phyloP scores from a whole-genome alignment of 1,284 basidiomycete genomes.

The Irpex sp. region DNA sequence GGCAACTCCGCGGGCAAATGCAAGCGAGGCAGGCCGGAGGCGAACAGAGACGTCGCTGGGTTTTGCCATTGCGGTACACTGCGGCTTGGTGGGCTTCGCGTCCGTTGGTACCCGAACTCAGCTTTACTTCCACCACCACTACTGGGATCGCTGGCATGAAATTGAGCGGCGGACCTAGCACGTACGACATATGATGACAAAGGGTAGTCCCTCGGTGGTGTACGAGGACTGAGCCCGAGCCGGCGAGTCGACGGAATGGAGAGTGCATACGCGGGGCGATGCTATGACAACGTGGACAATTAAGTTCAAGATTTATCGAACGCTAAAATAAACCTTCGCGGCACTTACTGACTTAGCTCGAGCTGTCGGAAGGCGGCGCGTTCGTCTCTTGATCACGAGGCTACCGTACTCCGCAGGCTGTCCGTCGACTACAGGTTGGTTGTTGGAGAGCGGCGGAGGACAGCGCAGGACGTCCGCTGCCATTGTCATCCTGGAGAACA shows the following conservation, averaged over 20 bases:
- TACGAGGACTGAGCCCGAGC: background rate
- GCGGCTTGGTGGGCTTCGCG: slow-evolving; percentile 2
- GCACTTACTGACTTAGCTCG: slow-evolving; percentile 6
- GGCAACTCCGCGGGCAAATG: background rate
- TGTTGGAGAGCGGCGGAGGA: background rate
- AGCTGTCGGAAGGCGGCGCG: slow-evolving; percentile 3
- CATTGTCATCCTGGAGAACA: slow-evolving; percentile 9
- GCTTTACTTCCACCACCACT: background rate
- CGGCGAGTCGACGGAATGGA: background rate
- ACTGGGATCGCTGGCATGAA: slow-evolving; percentile 1
- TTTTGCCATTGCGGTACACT: background rate
- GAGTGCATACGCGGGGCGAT: slow-evolving; percentile 1
- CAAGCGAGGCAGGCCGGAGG: background rate
- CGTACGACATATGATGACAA: background rate
- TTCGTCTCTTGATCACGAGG: slow-evolving; percentile 8
- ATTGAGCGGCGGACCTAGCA: background rate
- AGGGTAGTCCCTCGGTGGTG: background rate
- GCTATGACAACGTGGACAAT: slow-evolving; percentile 10
- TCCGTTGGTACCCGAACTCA: background rate
- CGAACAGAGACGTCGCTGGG: background rate
- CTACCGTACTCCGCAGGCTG: background rate
- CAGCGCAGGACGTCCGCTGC: background rate
- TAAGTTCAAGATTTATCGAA: slow-evolving; percentile 1
- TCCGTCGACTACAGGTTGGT: background rate
- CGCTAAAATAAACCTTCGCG: slow-evolving; percentile 10